Conservation (phyloP, 108 stramenopile species). For the Seminavis robusta region DNA sequence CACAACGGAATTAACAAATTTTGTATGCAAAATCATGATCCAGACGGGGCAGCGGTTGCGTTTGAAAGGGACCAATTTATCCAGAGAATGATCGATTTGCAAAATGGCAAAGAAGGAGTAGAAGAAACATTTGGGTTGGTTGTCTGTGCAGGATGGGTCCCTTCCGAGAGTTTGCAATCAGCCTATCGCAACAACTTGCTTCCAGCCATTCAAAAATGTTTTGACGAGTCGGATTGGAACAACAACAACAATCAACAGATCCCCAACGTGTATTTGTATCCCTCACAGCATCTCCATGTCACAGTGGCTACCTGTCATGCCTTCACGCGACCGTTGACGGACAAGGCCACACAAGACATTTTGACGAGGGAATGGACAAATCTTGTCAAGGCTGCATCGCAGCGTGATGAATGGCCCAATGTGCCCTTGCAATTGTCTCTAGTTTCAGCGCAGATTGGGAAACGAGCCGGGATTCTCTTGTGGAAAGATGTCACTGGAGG, state of each 20-base stretch:
- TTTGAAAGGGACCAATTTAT: not conserved
- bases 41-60: not conserved
- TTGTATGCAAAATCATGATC: not conserved
- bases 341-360: constrained; percentile 2
- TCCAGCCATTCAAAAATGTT: constrained; percentile 19
- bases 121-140: constrained; percentile 29
- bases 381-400: constrained; percentile 19
- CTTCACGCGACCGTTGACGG: not conserved
- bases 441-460: constrained; percentile 39
- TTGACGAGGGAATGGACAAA: not conserved
- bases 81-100: too few relatives aligned
- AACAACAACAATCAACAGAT: not conserved
- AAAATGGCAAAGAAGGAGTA: too few relatives aligned
- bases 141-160: constrained; percentile 31
- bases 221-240: constrained; percentile 16
- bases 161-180: constrained; percentile 1
- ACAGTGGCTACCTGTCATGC: constrained; percentile 44
- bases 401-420: constrained; percentile 33
- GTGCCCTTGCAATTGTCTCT: constrained; percentile 23
- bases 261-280: constrained; percentile 34
- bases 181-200: constrained; percentile 20
- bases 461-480: constrained; percentile 41
- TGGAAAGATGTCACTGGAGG: constrained; percentile 45
- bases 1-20: not conserved
- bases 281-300: constrained; percentile 25